Percentiles rank a stretch among this genome's conserved stretches.
Evolutionary conservation across 768 basidiomycete species (phyloP).

Genomic region (Phaffia tasmanica): DNA sequence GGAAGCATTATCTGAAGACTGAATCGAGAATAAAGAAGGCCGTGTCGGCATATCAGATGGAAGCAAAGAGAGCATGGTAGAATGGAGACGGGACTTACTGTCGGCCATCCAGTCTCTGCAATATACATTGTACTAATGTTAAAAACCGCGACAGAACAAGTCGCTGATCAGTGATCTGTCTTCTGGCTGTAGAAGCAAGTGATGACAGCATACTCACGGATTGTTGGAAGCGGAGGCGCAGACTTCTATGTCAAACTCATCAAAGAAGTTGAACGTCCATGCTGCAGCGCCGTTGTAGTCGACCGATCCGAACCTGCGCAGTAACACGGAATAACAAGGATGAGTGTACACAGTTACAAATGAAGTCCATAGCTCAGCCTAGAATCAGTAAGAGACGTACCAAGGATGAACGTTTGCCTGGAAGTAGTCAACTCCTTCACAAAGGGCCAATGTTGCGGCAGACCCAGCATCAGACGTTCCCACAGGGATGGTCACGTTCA

Average conservation of each 20-base stretch:
- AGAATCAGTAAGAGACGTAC: slow-evolving; percentile 10
- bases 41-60: slow-evolving; percentile 3
- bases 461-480: slow-evolving; percentile 78
- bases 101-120: slow-evolving; percentile 65
- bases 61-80: slow-evolving; percentile 8
- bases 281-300: slow-evolving; percentile 54
- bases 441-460: slow-evolving; percentile 9
- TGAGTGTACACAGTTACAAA: neutral
- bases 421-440: slow-evolving; percentile 16
- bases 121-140: slow-evolving; percentile 76
- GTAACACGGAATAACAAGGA: neutral
- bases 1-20: slow-evolving; percentile 39
- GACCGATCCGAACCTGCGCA: slow-evolving; percentile 71
- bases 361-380: neutral
- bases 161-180: neutral
- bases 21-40: slow-evolving; percentile 23
- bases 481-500: slow-evolving; percentile 42
- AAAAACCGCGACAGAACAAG: slow-evolving; percentile 42
- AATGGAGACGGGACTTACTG: slow-evolving; percentile 30
- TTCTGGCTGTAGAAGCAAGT: neutral
- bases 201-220: slow-evolving; percentile 2
- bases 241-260: slow-evolving; percentile 31
- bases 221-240: slow-evolving; percentile 23
- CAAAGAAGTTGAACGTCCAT: slow-evolving; percentile 77
- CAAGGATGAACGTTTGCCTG: slow-evolving; percentile 71